phyloP scores from a whole-genome alignment of 106 monocot species.

The Posidonia australis region DNA sequence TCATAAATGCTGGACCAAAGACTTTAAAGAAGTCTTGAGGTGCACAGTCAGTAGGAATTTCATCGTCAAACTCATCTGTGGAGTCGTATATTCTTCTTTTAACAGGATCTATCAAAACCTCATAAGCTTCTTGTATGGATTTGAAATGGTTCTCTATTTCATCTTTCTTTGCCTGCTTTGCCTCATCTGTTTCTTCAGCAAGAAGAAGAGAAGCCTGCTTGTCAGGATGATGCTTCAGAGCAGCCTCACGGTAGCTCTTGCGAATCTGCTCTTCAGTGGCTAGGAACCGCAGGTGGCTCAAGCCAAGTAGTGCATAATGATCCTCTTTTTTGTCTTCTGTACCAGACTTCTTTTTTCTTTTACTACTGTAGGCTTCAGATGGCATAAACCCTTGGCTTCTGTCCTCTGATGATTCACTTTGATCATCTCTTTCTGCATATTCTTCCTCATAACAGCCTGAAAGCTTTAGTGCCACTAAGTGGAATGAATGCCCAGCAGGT shows the following conservation, averaged over 20 bases:
- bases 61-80: slow-evolving; percentile 97
- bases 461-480: slow-evolving; percentile 57
- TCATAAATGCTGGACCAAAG: slow-evolving; percentile 88
- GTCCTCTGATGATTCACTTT: slow-evolving; percentile 62
- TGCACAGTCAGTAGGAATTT: slow-evolving; percentile 77
- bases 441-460: slow-evolving; percentile 52
- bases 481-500: slow-evolving; percentile 89
- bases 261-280: slow-evolving; percentile 93
- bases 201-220: slow-evolving; percentile 85
- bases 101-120: slow-evolving; percentile 78
- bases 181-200: slow-evolving; percentile 59
- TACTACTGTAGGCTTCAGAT: slow-evolving; percentile 59
- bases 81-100: slow-evolving; percentile 91
- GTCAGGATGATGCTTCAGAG: slow-evolving; percentile 90
- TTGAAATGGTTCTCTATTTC: slow-evolving; percentile 88
- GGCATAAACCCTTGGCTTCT: slow-evolving; percentile 41
- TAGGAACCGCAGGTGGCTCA: slow-evolving; percentile 70
- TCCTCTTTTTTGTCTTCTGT: slow-evolving; percentile 59
- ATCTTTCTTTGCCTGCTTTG: slow-evolving; percentile 50
- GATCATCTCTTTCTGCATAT: slow-evolving; percentile 53
- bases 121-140: slow-evolving; percentile 88
- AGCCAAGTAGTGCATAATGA: slow-evolving; percentile 81
- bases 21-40: slow-evolving; percentile 89
- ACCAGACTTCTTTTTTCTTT: slow-evolving; percentile 77
- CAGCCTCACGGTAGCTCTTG: slow-evolving; percentile 86